Evolutionary conservation across 148 eudicot species (phyloP).

Genomic region (Amaranthus hypochondriacus): DNA sequence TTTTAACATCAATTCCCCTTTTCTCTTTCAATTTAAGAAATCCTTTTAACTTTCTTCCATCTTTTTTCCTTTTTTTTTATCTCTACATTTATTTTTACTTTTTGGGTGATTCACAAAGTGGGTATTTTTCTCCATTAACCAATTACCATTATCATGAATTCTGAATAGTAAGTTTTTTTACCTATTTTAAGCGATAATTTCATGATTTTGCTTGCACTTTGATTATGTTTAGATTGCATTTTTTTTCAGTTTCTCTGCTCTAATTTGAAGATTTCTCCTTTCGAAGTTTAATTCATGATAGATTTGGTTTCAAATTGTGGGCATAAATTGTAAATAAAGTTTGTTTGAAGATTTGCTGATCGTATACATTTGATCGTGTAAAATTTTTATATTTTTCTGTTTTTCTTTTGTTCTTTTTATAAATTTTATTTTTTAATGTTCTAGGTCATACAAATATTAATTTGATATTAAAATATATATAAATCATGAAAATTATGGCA

Average conservation of each 20-base stretch:
- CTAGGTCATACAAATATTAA: too few relatives aligned
- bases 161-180: conserved; percentile 28
- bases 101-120: too few relatives aligned
- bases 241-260: background rate
- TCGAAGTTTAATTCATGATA: background rate
- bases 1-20: background rate
- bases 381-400: too few relatives aligned
- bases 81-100: too few relatives aligned
- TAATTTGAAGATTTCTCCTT: background rate
- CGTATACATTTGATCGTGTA: background rate
- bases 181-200: background rate
- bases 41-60: background rate
- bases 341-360: background rate
- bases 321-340: background rate
- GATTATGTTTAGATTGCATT: background rate
- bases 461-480: too few relatives aligned
- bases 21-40: background rate
- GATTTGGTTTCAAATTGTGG: background rate
- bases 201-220: background rate
- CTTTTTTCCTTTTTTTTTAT: background rate
- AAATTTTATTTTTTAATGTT: too few relatives aligned
- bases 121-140: background rate
- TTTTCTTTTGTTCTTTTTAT: too few relatives aligned
- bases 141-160: conserved; percentile 25
- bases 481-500: too few relatives aligned